These are phyloP conservation scores for Cyclotella cryptica DNA, from an alignment of 108 stramenopile species.

Conservation along the genomic window DNA sequence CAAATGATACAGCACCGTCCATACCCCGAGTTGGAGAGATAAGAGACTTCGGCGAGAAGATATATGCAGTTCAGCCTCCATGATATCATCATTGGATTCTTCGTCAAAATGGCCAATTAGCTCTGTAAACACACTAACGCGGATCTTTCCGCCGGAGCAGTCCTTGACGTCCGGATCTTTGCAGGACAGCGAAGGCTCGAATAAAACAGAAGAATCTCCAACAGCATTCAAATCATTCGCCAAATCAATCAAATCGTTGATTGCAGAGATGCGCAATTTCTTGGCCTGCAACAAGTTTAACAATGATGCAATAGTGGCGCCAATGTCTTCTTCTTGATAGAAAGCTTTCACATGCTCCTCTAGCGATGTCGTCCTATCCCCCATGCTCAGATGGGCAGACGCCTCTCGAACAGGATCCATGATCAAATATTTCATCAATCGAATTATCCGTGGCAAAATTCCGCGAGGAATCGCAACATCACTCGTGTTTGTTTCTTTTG, in stretches of 20 bases:
- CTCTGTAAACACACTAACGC: slow-evolving; percentile 34
- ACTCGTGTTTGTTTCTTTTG: too few species aligned
- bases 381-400: too few species aligned
- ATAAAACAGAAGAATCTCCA: slow-evolving; percentile 29
- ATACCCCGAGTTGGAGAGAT: slow-evolving; percentile 42
- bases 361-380: too few species aligned
- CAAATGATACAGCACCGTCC: slow-evolving; percentile 27
- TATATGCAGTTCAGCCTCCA: background rate
- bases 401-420: slow-evolving; percentile 41
- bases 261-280: slow-evolving; percentile 15
- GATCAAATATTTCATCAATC: slow-evolving; percentile 23
- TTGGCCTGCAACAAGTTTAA: slow-evolving; percentile 22
- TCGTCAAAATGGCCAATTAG: too few species aligned
- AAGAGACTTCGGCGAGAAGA: slow-evolving; percentile 32
- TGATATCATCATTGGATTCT: too few species aligned
- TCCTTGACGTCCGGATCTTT: background rate
- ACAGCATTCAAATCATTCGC: slow-evolving; percentile 42
- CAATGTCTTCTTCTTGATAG: too few species aligned
- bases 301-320: slow-evolving; percentile 35
- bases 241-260: slow-evolving; percentile 41
- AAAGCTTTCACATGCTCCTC: too few species aligned
- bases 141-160: slow-evolving; percentile 6
- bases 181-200: too few species aligned
- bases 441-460: slow-evolving; percentile 26
- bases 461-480: too few species aligned